These are phyloP conservation scores for Endoconidiophora laricicola DNA, from an alignment of 2,329 filamentous ascomycete genomes.

Conservation along the genomic window DNA sequence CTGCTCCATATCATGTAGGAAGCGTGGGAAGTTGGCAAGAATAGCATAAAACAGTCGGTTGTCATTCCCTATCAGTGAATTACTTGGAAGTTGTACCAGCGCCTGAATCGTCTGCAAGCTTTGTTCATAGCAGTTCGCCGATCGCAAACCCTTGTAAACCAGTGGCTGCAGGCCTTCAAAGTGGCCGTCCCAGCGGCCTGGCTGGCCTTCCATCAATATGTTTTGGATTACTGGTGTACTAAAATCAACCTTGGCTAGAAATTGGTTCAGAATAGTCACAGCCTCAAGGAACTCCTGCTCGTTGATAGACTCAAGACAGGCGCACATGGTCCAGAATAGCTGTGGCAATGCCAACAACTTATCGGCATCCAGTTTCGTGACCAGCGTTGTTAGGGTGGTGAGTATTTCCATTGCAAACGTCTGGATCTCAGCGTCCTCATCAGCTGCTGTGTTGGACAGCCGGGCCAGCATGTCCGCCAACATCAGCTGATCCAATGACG, in stretches of 20 bases:
- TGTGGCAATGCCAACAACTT: conserved; percentile 83
- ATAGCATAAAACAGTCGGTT: conserved; percentile 68
- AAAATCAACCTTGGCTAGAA: conserved; percentile 72
- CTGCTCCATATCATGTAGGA: conserved; percentile 64
- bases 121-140: conserved; percentile 62
- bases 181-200: conserved; percentile 69
- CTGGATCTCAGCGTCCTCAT: conserved; percentile 85
- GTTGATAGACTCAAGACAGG: conserved; percentile 91
- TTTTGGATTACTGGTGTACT: conserved; percentile 47
- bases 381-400: conserved; percentile 82
- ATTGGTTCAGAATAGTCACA: conserved; percentile 75
- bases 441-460: conserved; percentile 90
- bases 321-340: conserved; percentile 94
- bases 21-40: conserved; percentile 82
- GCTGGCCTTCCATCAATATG: conserved; percentile 60
- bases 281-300: conserved; percentile 89
- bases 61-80: conserved; percentile 65
- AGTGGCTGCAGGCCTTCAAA: conserved; percentile 79
- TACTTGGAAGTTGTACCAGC: conserved; percentile 62
- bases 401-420: conserved; percentile 97
- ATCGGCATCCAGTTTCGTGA: conserved; percentile 62
- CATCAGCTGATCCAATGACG: conserved; percentile 82
- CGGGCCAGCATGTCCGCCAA: conserved; percentile 91
- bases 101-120: conserved; percentile 65
- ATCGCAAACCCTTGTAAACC: conserved; percentile 82